These are phyloP conservation scores for Aureobasidium leucospermi DNA, from an alignment of 2,329 filamentous ascomycete species.

Conservation along the genomic window DNA sequence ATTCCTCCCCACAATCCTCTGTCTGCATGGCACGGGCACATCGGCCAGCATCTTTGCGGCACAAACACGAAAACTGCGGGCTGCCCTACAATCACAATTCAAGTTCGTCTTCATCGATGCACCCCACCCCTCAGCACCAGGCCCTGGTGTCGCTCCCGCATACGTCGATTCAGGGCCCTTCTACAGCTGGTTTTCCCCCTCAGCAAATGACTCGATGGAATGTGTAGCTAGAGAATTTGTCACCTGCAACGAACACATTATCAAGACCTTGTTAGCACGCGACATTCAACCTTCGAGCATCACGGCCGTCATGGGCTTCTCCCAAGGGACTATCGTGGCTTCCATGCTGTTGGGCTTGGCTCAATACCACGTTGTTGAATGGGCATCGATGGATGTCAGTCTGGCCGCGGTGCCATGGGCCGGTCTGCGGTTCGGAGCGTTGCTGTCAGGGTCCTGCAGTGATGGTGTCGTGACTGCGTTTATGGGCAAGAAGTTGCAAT, in stretches of 20 bases:
- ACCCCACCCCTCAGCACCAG: not conserved
- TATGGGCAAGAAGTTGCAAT: not conserved
- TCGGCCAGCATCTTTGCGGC: not conserved
- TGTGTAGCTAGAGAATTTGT: not conserved
- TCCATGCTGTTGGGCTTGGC: not conserved
- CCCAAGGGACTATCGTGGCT: not conserved
- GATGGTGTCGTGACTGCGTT: not conserved
- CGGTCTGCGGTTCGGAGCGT: not conserved
- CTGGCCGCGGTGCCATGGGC: not conserved
- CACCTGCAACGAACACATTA: not conserved
- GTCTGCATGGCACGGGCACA: not conserved
- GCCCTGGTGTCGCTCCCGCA: not conserved
- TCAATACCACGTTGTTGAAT: not conserved
- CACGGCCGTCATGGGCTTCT: not conserved
- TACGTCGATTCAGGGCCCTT: not conserved
- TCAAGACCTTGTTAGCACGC: not conserved
- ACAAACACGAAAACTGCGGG: not conserved
- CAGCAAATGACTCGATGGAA: not conserved
- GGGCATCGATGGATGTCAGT: not conserved
- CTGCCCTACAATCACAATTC: not conserved
- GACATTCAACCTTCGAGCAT: not conserved
- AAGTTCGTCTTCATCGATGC: not conserved
- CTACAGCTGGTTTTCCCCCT: not conserved
- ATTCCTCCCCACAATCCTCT: not conserved
- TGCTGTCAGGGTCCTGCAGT: constrained; percentile 1